phyloP scores from a whole-genome alignment of 2,329 filamentous ascomycete genomes.

The Penicillium sp. region DNA sequence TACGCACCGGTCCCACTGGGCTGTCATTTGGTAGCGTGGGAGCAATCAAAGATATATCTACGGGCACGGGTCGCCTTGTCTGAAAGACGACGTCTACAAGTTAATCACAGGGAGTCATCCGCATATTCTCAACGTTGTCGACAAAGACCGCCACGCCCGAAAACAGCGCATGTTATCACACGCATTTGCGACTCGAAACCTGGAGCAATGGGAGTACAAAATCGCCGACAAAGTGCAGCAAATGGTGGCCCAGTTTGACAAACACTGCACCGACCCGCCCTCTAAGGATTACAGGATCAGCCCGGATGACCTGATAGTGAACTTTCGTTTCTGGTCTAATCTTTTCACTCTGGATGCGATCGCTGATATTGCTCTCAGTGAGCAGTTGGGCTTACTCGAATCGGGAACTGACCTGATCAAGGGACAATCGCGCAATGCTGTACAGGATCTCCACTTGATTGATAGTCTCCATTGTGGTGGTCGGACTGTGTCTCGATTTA shows the following conservation, averaged over 20 bases:
- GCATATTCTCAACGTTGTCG: background rate
- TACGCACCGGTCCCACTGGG: conserved; percentile 3
- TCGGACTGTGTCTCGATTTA: conserved; percentile 15
- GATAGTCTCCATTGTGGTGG: conserved; percentile 17
- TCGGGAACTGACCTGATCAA: conserved; percentile 32
- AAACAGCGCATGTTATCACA: conserved; percentile 9
- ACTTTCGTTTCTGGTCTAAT: conserved; percentile 39
- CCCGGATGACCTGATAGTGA: conserved; percentile 30
- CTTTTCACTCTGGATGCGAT: conserved; percentile 41
- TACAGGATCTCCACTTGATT: conserved; percentile 20
- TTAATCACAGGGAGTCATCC: background rate
- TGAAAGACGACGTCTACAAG: background rate
- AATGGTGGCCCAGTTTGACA: conserved; percentile 27
- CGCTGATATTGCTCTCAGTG: conserved; percentile 39
- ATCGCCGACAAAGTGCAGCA: conserved; percentile 2
- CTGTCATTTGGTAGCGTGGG: background rate
- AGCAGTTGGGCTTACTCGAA: conserved; percentile 38
- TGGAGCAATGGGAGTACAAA: conserved; percentile 10
- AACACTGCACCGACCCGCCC: conserved; percentile 26
- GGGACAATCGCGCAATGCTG: conserved; percentile 22
- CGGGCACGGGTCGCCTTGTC: conserved; percentile 1
- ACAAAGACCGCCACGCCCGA: conserved; percentile 3
- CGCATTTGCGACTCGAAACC: conserved; percentile 8
- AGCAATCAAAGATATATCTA: conserved; percentile 13
- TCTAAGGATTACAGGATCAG: background rate